Base-by-base conservation (phyloP, 495 filamentous ascomycete species). In the Aspergillus baeticus region DNA sequence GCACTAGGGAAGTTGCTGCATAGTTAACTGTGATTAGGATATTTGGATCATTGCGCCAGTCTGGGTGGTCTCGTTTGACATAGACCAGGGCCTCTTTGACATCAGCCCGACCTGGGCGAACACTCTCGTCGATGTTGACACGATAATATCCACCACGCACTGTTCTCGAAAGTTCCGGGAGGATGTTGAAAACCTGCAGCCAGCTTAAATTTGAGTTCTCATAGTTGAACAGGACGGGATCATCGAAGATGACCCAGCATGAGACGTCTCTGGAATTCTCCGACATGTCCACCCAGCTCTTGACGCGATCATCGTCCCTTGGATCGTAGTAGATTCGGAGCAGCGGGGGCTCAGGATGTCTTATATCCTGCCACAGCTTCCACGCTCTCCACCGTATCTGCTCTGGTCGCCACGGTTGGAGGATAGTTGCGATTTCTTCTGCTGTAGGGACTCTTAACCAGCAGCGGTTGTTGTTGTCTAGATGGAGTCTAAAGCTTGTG, bases 121-220 rank as follows among this genome's bases (percentile, higher is more conserved):
- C n/a, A 5, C 20, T 8, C 42, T 45, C 42, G 14, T 20, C n/a
- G 42, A 18, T 20, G 14, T 20, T 20, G 42, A 45, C 15, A n/a
- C 44, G 44, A 31, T 6, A 47, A 14, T 47, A 47, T n/a, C n/a
- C n/a, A n/a, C 23, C 10, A 5, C 15, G 5, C 20, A 29, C 18
- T 10, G 22, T 23, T 26, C 17, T 47, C 44, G 44, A 47, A 31
- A 47, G 20, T 23, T 57, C 54, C 8, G 54, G 54, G 34, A 57
- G 38, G 46, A 57, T 51, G 22, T 57, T 21, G 38, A 42, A 51
- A 14, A 57, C 46, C 44, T 37, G 54, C 38, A 33, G 36, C 54
- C 54, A 57, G 8, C 10, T n/a, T 3, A n/a, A 13, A 8, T 31
- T 31, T 47, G 20, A 31, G 18, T 10, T 17, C n/a, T 36, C 43